Evolutionary conservation across 371 early-diverging fungal species (phyloP).

Genomic region (Apophysomyces variabilis): DNA sequence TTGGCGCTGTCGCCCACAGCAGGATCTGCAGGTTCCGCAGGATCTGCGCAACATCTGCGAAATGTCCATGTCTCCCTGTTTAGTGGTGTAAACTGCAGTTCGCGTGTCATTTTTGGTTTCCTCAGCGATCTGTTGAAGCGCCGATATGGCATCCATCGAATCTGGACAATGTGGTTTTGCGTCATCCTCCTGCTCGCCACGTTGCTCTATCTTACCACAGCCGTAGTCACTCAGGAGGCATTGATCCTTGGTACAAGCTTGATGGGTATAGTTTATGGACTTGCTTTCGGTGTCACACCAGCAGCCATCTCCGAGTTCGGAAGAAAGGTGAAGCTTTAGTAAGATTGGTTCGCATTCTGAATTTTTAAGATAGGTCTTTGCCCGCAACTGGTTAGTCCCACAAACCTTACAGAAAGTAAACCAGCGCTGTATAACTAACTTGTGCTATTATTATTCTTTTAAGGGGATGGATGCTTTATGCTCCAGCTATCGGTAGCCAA

Average conservation of each 20-base stretch:
- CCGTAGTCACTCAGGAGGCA: constrained; percentile 15
- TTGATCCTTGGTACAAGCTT: constrained; percentile 38
- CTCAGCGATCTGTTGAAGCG: constrained; percentile 46
- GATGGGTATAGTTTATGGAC: constrained; percentile 45
- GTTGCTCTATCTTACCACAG: constrained; percentile 23
- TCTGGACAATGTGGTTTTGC: constrained; percentile 42
- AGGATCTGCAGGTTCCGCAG: background rate
- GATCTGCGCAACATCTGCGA: constrained; percentile 35
- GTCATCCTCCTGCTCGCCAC: background rate
- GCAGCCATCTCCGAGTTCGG: constrained; percentile 50
- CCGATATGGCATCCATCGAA: constrained; percentile 38
- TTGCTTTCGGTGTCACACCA: constrained; percentile 47
- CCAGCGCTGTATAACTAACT: background rate
- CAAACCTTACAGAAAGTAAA: background rate
- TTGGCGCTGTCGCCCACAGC: constrained; percentile 23
- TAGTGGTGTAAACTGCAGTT: constrained; percentile 51
- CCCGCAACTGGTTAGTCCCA: constrained; percentile 41
- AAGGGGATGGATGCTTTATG: constrained; percentile 49
- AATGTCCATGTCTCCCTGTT: constrained; percentile 48
- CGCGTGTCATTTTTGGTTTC: constrained; percentile 47
- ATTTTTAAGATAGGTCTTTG: constrained; percentile 38
- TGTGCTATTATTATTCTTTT: no score
- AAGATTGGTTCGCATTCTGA: background rate
- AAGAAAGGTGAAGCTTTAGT: constrained; percentile 28
- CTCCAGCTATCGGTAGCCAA: constrained; percentile 53